Evolutionary conservation across 2,329 filamentous ascomycete genomes (phyloP).

Genomic region (Onygena corvina): DNA sequence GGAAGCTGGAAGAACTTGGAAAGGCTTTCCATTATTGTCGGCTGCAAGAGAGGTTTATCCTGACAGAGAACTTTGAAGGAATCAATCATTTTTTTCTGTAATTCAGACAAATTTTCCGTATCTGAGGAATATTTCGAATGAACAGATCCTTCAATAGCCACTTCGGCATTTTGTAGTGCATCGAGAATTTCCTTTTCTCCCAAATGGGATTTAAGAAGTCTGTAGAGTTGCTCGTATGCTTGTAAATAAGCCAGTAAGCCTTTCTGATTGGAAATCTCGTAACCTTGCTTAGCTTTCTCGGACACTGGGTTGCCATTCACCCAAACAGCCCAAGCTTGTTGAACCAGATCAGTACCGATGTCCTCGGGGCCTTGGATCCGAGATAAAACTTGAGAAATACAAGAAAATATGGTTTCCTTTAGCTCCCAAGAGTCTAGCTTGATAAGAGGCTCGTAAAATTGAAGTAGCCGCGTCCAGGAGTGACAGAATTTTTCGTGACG

Average conservation of each 20-base stretch:
- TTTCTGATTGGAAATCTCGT: slow-evolving; percentile 57
- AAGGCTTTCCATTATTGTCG: slow-evolving; percentile 35
- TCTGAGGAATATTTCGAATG: slow-evolving; percentile 30
- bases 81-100: slow-evolving; percentile 27
- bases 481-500: slow-evolving; percentile 53
- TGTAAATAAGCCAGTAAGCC: slow-evolving; percentile 76
- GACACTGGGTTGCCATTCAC: slow-evolving; percentile 49
- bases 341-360: slow-evolving; percentile 40
- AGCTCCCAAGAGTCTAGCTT: slow-evolving; percentile 55
- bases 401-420: slow-evolving; percentile 58
- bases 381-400: slow-evolving; percentile 50
- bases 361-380: slow-evolving; percentile 34
- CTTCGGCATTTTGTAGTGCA: slow-evolving; percentile 60
- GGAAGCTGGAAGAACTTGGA: slow-evolving; percentile 58
- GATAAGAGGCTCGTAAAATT: slow-evolving; percentile 53
- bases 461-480: slow-evolving; percentile 64
- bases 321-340: slow-evolving; percentile 59
- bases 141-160: slow-evolving; percentile 60
- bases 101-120: slow-evolving; percentile 28
- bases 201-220: slow-evolving; percentile 55
- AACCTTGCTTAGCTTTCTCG: slow-evolving; percentile 31
- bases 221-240: slow-evolving; percentile 64
- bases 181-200: slow-evolving; percentile 49
- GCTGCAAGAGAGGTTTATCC: slow-evolving; percentile 29
- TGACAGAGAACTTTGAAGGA: slow-evolving; percentile 27